Evolutionary conservation across 106 monocot species (phyloP).

Genomic region (Dendrobium chrysotoxum): DNA sequence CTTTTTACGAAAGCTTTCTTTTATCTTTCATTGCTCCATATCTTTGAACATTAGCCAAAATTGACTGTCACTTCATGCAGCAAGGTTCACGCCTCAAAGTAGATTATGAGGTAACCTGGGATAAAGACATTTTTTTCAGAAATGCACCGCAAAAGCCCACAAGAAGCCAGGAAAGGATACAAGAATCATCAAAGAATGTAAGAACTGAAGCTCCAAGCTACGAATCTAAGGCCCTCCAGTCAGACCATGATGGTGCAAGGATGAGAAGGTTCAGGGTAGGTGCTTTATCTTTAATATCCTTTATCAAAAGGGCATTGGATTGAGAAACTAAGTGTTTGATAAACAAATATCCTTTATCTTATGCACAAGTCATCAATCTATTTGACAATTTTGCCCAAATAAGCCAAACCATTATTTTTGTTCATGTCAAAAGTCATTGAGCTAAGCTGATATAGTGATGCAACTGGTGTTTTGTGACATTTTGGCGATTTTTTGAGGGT

Average conservation of each 20-base stretch:
- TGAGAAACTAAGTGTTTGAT: too few species aligned
- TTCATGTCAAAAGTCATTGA: too few species aligned
- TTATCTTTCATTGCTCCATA: not conserved
- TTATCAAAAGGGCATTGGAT: too few species aligned
- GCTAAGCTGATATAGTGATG: too few species aligned
- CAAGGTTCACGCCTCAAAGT: constrained; percentile 89
- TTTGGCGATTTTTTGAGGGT: too few species aligned
- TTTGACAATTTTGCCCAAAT: too few species aligned
- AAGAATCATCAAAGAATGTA: constrained; percentile 10
- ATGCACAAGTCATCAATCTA: too few species aligned
- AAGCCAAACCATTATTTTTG: too few species aligned
- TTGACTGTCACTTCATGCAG: constrained; percentile 24
- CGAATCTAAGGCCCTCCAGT: constrained; percentile 16
- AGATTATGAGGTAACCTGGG: constrained; percentile 88
- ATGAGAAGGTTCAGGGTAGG: constrained; percentile 65
- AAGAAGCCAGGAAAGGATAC: constrained; percentile 31
- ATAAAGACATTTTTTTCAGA: constrained; percentile 52
- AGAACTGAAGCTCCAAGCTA: constrained; percentile 29
- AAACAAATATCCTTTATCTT: too few species aligned
- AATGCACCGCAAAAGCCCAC: constrained; percentile 22
- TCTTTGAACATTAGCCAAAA: not conserved
- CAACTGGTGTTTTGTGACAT: too few species aligned
- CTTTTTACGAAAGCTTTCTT: not conserved
- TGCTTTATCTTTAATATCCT: too few species aligned
- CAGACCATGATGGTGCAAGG: constrained; percentile 14